Evolutionary conservation across 1,139 yeast species (phyloP), one percentile per base, ranked within the genome.

Genomic region (Yamadazyma oceani): DNA sequence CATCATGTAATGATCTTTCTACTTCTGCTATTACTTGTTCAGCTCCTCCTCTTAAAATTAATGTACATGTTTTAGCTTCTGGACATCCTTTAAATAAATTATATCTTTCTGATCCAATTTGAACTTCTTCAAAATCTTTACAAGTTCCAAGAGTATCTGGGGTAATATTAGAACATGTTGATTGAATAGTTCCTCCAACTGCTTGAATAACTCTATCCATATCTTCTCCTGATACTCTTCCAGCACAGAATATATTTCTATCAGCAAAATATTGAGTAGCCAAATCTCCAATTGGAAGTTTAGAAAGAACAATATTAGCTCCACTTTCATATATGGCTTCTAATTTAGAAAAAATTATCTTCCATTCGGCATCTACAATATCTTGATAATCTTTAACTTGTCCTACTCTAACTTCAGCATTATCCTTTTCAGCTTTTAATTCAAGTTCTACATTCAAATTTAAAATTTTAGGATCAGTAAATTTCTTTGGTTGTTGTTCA

Each of bases 221-320:
- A 63, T 92, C 98, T 54, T 87, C 96, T 31, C 75, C 51, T 15
- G 90, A 64, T 14, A 94, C 97, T 63, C 99, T 78, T 45, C 98
- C 98, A 15, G 99, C 98, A 68, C 99, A 94, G 69, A 94, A 94
- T 38, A 92, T 85, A 57, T 85, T 79, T 60, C 97, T 76, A 63
- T 94, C 98, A 28, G 99, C 99, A 64, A 92, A 92, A 66, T 77
- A 92, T 66, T 92, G 99, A 8, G 99, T 92, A 12, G 98, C 98
- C 60, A 92, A 75, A 64, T 92, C 99, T 46, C 99, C 99, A 58
- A 92, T 92, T 41, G 99, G 98, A 54, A 92, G 74, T 62, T 88
- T 90, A 11, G 97, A 90, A 46, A 92, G 76, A 26, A 92, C 96
- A 42, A 92, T 88, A 56, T 87, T 82, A 29, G 97, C 97, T 24